phyloP scores from a whole-genome alignment of 192 early-diverging fungal species.

The Entomortierella beljakovae region DNA sequence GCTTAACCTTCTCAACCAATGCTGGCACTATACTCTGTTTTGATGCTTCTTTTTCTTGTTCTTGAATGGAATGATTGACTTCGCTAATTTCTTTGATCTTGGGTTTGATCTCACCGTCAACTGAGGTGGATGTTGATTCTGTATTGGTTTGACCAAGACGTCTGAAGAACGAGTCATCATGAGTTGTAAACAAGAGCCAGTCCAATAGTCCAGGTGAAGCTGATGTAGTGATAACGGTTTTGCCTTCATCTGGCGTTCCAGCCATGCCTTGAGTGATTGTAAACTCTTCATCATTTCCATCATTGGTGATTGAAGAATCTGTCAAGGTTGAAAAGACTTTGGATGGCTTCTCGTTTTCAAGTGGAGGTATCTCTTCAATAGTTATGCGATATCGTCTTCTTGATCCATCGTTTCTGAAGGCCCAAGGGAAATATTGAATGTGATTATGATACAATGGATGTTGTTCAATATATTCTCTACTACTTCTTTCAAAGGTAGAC shows the following conservation, averaged over 20 bases:
- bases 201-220: constrained; percentile 41
- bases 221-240: constrained; percentile 45
- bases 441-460: constrained; percentile 14
- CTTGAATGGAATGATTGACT: neutral
- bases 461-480: constrained; percentile 18
- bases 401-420: constrained; percentile 28
- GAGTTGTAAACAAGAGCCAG: constrained; percentile 51
- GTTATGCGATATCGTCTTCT: constrained; percentile 50
- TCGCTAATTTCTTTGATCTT: constrained; percentile 36
- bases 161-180: constrained; percentile 52
- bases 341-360: constrained; percentile 3
- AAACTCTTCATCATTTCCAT: constrained; percentile 21
- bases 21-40: constrained; percentile 24
- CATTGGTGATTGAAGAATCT: neutral
- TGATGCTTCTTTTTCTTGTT: constrained; percentile 9
- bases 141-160: constrained; percentile 15
- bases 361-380: constrained; percentile 39
- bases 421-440: constrained; percentile 28
- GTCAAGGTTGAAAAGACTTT: neutral
- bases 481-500: constrained; percentile 29
- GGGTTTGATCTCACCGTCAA: neutral
- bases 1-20: constrained; percentile 50
- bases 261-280: constrained; percentile 42
- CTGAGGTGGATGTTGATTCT: neutral
- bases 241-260: constrained; percentile 47